Evolutionary conservation across 768 basidiomycete species (phyloP).

Genomic region (Inosperma sp.): DNA sequence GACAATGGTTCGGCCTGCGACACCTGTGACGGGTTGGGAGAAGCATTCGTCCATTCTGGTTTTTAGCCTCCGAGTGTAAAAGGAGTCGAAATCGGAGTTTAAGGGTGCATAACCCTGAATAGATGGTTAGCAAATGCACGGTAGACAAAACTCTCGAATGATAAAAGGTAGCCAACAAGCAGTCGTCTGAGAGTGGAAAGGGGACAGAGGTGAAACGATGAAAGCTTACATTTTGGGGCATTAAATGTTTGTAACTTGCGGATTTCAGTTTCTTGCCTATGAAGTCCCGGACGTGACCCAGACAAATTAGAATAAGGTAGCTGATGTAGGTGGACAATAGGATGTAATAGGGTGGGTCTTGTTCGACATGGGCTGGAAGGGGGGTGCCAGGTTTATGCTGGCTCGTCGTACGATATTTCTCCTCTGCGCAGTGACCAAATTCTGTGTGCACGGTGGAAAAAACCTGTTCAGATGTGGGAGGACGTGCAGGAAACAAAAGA

Average conservation of each 20-base stretch:
- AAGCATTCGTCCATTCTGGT: conserved; percentile 94
- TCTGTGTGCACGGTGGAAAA: conserved; percentile 82
- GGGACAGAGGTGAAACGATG: background rate
- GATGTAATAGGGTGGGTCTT: conserved; percentile 91
- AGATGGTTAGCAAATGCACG: conserved; percentile 9
- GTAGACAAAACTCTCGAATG: conserved; percentile 8
- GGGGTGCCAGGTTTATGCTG: conserved; percentile 51
- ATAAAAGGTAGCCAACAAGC: background rate
- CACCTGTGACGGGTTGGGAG: conserved; percentile 86
- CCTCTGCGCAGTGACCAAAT: conserved; percentile 86
- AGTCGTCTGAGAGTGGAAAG: conserved; percentile 2
- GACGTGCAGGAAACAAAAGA: conserved; percentile 54
- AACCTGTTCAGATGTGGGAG: conserved; percentile 77
- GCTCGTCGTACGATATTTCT: conserved; percentile 64
- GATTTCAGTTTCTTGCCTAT: conserved; percentile 80
- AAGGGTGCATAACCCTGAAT: conserved; percentile 90
- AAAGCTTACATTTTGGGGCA: conserved; percentile 72
- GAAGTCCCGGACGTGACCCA: conserved; percentile 95
- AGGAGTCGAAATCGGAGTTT: conserved; percentile 98
- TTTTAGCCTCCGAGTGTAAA: conserved; percentile 96
- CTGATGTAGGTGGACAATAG: conserved; percentile 88
- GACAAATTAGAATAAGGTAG: conserved; percentile 85
- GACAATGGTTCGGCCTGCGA: conserved; percentile 89
- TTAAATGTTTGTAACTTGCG: conserved; percentile 70
- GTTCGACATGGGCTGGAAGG: conserved; percentile 54